Evolutionary conservation across 306 rosid genomes (phyloP), one percentile per base, ranked within the genome.

Genomic region (Fragaria iinumae): DNA sequence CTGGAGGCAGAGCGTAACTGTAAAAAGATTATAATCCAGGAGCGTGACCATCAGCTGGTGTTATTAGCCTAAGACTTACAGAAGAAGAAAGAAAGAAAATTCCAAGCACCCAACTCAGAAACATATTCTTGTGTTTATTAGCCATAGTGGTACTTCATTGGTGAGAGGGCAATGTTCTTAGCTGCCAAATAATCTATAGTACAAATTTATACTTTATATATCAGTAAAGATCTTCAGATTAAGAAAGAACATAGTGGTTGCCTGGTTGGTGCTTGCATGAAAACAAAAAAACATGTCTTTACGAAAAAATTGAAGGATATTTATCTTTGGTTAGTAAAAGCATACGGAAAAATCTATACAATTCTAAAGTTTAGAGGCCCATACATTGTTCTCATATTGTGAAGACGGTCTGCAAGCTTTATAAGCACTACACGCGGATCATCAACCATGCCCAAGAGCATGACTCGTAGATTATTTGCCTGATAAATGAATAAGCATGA

Each of bases 391-490:
- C 98, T 89, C 97, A 94, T 94, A 86, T 94, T 94, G 88, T 94
- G 98, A 88, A 94, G 98, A 50, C 98, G 98, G 67, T 94, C 98
- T 17, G 98, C 97, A 84, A 94, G 97, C 97, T 94, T 94, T 89
- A 94, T 89, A 86, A 94, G 98, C 84, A 94, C 96, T 41, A 90
- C 91, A 56, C 98, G 97, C 60, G 97, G 98, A 87, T 94, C 98
- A 84, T 94, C 98, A 89, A 94, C 93, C 98, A 94, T 94, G 83
- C 98, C 98, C 93, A 94, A 79, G 67, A 94, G 98, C 97, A 94
- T 94, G 77, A 91, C 93, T 79, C 93, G 89, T 77, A 94, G 84
- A 82, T 86, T 90, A 83, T 94, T 89, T 73, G 98, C 98, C 98
- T 91, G 77, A 55, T 49, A 90, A 75, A 85, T 83, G 80, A 72